These are phyloP conservation scores for Davidsoniella eucalypti DNA, from an alignment of 2,329 filamentous ascomycete species.

Conservation along the genomic window DNA sequence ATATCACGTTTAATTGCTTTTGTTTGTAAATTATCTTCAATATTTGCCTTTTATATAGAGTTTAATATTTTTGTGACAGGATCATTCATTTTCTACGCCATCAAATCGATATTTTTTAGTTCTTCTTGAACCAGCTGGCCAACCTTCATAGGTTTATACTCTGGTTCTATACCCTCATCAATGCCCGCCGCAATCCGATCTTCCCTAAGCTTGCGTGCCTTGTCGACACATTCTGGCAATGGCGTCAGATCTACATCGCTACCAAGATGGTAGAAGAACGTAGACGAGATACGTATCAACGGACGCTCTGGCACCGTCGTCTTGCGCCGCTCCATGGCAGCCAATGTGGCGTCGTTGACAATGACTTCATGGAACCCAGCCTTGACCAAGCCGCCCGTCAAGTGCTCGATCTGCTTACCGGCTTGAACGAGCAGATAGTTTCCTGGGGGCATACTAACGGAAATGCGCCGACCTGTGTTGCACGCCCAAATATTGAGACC, in stretches of 20 bases:
- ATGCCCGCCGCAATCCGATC: conserved; percentile 20
- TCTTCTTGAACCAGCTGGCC: conserved; percentile 39
- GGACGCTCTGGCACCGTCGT: conserved; percentile 30
- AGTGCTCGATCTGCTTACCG: conserved; percentile 45
- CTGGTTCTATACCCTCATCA: conserved; percentile 34
- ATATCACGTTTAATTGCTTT: no score
- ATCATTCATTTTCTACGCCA: conserved; percentile 21
- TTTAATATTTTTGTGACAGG: no score
- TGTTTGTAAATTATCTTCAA: no score
- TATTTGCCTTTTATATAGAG: no score
- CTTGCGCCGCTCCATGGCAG: conserved; percentile 28
- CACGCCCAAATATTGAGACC: conserved; percentile 47
- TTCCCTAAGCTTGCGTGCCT: conserved; percentile 19
- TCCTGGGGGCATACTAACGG: conserved; percentile 40
- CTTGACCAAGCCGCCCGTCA: conserved; percentile 43
- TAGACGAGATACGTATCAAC: conserved; percentile 40
- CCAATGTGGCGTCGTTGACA: conserved; percentile 35
- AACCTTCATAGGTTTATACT: conserved; percentile 39
- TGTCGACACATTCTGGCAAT: conserved; percentile 29
- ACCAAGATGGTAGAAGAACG: conserved; percentile 43
- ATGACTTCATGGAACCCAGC: conserved; percentile 47
- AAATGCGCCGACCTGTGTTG: conserved; percentile 41
- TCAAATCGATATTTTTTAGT: conserved; percentile 20
- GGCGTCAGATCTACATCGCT: conserved; percentile 40
- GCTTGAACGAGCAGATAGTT: conserved; percentile 45